phyloP scores from a whole-genome alignment of 1,139 yeast genomes.

The Petasospora rhodanensis region DNA sequence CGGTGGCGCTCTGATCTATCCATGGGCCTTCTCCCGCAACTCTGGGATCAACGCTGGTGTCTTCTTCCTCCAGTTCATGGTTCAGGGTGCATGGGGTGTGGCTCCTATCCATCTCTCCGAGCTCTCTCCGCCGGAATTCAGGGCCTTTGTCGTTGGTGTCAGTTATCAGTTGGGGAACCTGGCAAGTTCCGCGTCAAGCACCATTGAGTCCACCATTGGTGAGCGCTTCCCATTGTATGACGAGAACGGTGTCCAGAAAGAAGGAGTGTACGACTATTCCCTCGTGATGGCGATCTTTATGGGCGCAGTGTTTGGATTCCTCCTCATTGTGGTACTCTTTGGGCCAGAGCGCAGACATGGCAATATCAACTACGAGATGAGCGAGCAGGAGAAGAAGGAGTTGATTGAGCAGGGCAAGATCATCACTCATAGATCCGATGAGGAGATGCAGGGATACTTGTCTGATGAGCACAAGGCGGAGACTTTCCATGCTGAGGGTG shows the following conservation, averaged over 20 bases:
- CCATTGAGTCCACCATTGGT: conserved; percentile 75
- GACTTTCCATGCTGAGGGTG: conserved; percentile 2
- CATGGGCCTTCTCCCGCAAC: conserved; percentile 62
- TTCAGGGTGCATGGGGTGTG: conserved; percentile 89
- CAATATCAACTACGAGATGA: conserved; percentile 24
- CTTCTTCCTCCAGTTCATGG: conserved; percentile 74
- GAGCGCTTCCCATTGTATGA: conserved; percentile 52
- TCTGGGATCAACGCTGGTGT: conserved; percentile 69
- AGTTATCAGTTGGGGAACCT: conserved; percentile 82
- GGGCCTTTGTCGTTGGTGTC: conserved; percentile 68
- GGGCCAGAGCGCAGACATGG: conserved; percentile 70
- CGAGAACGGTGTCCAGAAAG: conserved; percentile 27
- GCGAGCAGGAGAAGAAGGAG: conserved; percentile 17
- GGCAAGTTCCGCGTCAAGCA: conserved; percentile 76
- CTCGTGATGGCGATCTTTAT: conserved; percentile 84
- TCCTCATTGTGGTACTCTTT: conserved; percentile 51
- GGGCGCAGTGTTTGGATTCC: conserved; percentile 69
- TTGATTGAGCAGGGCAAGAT: conserved; percentile 21
- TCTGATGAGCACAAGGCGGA: conserved; percentile 4
- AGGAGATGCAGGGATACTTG: conserved; percentile 5
- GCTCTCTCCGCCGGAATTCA: conserved; percentile 72
- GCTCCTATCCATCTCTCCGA: conserved; percentile 76
- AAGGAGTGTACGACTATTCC: conserved; percentile 43
- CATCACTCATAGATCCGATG: conserved; percentile 13
- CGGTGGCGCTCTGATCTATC: conserved; percentile 65